Evolutionary conservation across 352 stramenopile species (phyloP), one percentile per base, ranked within the genome.

Genomic region (Phytopythium mirpurense): DNA sequence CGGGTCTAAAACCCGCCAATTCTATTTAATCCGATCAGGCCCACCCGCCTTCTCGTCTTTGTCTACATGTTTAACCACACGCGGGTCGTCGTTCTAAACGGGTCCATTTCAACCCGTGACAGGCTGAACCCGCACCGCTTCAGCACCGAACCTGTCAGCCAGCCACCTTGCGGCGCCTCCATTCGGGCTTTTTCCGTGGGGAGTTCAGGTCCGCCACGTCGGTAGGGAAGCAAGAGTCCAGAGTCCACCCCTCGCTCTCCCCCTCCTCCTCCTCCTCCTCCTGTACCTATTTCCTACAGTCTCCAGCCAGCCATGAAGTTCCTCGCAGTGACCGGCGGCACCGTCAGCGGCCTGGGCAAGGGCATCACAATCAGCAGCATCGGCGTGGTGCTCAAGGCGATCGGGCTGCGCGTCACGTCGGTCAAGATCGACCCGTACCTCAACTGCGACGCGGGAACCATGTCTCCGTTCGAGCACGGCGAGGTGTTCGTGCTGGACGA

Each of bases 371-470:
- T 98, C 78, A 98, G 84, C 57, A 98, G 84, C 68, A 98, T 99
- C 68, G 97, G 97, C 54, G 86, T 98, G 18, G 78, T 99, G 64
- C 90, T 99, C 57, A 98, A 98, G 67, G 86, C 94, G 50, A 91
- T 93, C 72, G 93, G 95, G 7, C 74, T 99, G 57, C 77, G 85
- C 56, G 96, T 98, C 41, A 99, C 96, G 38, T 90, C 90, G 24
- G 90, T 99, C 68, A 99, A 99, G 79, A 99, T 99, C 68, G 97
- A 99, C 74, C 97, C 97, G 37, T 99, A 99, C 79, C 82, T 99
- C n/a, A 99, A 99, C 78, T 97, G 93, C 49, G 96, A 99, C 65
- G 96, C 96, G 32, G 96, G 96, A 35, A 99, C 96, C 32, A 99
- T 99, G 96, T 97, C 79, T 12, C 96, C 96, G 1, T 97, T 97